Evolutionary conservation across 2,329 filamentous ascomycete species (phyloP).

Genomic region (Beauveria caledonica): DNA sequence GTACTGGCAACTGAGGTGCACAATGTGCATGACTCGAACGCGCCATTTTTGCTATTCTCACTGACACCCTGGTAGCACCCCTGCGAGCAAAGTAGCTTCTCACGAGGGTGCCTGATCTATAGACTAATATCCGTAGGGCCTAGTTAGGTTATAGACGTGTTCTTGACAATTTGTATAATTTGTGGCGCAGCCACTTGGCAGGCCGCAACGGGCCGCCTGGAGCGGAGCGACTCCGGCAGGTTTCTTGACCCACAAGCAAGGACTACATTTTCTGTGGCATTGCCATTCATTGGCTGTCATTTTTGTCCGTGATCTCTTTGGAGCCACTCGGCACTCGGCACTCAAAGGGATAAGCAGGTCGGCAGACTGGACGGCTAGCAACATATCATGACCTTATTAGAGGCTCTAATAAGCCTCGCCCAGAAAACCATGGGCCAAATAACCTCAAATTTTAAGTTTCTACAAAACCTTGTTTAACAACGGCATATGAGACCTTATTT

Average conservation of each 20-base stretch:
- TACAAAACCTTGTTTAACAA: not conserved
- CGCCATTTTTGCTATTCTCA: not conserved
- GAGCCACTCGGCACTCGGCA: not conserved
- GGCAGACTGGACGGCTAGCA: not conserved
- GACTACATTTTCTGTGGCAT: not conserved
- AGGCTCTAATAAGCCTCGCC: not conserved
- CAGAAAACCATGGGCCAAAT: not conserved
- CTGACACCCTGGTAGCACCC: not conserved
- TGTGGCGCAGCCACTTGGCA: not conserved
- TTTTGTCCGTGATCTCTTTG: not conserved
- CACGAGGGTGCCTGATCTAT: not conserved
- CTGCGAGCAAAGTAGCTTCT: not conserved
- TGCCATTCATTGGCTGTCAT: not conserved
- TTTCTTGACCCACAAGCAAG: not conserved
- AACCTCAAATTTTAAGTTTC: not conserved
- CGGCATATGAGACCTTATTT: not conserved
- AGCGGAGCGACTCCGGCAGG: not conserved
- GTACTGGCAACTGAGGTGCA: not conserved
- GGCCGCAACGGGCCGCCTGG: not conserved
- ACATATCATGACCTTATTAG: not conserved
- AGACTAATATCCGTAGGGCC: not conserved
- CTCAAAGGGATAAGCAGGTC: not conserved
- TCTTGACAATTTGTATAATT: not conserved
- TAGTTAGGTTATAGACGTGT: not conserved
- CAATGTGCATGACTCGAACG: not conserved